These are phyloP conservation scores for Fusarium buharicum DNA, from an alignment of 2,329 filamentous ascomycete species.

Conservation along the genomic window DNA sequence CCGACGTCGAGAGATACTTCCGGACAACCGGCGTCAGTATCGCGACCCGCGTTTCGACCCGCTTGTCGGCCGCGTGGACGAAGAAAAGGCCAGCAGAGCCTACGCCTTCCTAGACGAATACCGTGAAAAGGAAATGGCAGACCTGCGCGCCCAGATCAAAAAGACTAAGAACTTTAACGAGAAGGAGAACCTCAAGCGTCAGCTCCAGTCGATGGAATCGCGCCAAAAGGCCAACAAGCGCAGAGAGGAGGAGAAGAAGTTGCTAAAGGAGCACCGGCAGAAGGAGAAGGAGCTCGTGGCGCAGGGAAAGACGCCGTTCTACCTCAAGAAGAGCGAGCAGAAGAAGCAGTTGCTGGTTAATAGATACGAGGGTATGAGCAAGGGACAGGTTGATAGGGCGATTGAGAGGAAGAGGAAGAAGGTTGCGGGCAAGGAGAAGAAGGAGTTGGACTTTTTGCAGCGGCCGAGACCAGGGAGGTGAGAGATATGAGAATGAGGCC, in stretches of 20 bases:
- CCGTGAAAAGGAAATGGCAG: conserved; percentile 81
- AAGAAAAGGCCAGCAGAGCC: conserved; percentile 70
- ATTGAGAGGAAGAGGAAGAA: conserved; percentile 93
- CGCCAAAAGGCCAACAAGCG: conserved; percentile 75
- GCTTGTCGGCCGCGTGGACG: conserved; percentile 63
- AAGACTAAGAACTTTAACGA: conserved; percentile 70
- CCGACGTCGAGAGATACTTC: conserved; percentile 79
- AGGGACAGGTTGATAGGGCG: conserved; percentile 82
- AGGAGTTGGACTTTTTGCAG: conserved; percentile 64
- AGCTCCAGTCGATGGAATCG: conserved; percentile 82
- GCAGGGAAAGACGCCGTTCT: conserved; percentile 93
- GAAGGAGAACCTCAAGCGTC: conserved; percentile 76
- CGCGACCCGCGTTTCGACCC: conserved; percentile 93
- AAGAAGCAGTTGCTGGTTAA: conserved; percentile 86
- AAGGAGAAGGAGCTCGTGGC: conserved; percentile 86
- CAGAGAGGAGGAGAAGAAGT: conserved; percentile 74
- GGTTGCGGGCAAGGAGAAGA: conserved; percentile 85
- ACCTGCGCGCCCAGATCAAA: conserved; percentile 75
- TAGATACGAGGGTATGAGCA: conserved; percentile 84
- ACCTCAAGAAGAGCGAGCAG: conserved; percentile 90
- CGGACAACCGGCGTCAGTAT: conserved; percentile 64
- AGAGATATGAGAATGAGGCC: background rate
- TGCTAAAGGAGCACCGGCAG: conserved; percentile 79
- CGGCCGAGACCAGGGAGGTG: conserved; percentile 42
- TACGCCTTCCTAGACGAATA: conserved; percentile 93